Evolutionary conservation across 176 grass and related monocot species (phyloP), one percentile per base, ranked within the genome.

Genomic region (Bonia amplexicaulis): DNA sequence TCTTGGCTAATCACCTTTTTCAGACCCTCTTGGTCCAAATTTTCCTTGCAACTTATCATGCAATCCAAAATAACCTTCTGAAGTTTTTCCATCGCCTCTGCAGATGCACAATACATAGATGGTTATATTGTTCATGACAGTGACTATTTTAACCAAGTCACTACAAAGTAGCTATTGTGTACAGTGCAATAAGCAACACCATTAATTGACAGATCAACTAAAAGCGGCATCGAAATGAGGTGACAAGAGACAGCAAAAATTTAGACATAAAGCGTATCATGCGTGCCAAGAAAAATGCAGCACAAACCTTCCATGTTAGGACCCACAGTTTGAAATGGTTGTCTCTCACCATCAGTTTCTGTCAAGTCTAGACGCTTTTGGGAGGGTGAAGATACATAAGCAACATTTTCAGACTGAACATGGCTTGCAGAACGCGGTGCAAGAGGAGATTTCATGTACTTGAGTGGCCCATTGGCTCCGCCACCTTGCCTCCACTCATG

Each of bases 1-100:
- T 39, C 42, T 78, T 87, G 53, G 58, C 22, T 81, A 57, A 39
- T 80, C 29, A 88, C 88, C 72, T 95, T 72, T 74, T 89, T 82
- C 53, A 92, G 52, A 88, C 76, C 33, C 40, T 84, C 58, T 88
- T 87, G 85, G 63, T 91, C 60, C 35, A 93, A 73, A 78, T 95
- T 95, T 89, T 97, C 92, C 74, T 95, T 97, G 6, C 75, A 91
- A 84, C 90, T 90, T 44, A 85, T 75, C 79, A 95, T 91, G 87
- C 87, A 89, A 71, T 95, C 63, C 67, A 90, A 83, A 78, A 95
- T 60, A 85, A 91, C 83, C 65, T 65, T 91, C 42, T 90, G 74
- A 80, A 97, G 90, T 78, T 86, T 87, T 74, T 88, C 91, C 79
- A 88, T 65, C 79, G 78, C 92, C 76, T 90, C 92, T 97, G 87